Evolutionary conservation across 2,329 filamentous ascomycete genomes (phyloP).

Genomic region (Incumbomyces delicatus): DNA sequence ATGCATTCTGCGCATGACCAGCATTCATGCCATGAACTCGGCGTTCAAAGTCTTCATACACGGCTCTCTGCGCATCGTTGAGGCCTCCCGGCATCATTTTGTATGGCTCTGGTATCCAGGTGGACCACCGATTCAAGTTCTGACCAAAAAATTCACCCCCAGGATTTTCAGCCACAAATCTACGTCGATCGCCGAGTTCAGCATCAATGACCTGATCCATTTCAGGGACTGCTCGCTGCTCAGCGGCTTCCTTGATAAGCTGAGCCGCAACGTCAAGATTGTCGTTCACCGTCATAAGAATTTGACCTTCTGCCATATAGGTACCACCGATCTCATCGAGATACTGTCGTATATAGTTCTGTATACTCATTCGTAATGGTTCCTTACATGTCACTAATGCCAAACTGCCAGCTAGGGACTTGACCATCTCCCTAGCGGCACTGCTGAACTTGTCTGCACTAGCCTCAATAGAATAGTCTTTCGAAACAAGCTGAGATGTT

Average conservation of each 20-base stretch:
- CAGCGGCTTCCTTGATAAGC: constrained; percentile 90
- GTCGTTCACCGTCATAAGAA: constrained; percentile 97
- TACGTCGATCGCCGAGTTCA: constrained; percentile 66
- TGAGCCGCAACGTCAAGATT: constrained; percentile 89
- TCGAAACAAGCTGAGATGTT: constrained; percentile 87
- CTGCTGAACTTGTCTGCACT: constrained; percentile 79
- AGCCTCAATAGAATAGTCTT: constrained; percentile 89
- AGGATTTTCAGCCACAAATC: constrained; percentile 56
- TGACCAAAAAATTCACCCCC: constrained; percentile 29
- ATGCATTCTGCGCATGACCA: constrained; percentile 45
- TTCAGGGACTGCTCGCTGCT: constrained; percentile 83
- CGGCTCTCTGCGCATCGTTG: constrained; percentile 84
- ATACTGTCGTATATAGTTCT: constrained; percentile 82
- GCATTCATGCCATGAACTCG: constrained; percentile 59
- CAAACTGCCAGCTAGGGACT: constrained; percentile 84
- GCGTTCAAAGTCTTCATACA: constrained; percentile 92
- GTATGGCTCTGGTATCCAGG: constrained; percentile 88
- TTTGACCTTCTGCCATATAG: constrained; percentile 83
- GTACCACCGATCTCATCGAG: constrained; percentile 31
- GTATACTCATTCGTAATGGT: constrained; percentile 89
- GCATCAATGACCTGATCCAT: constrained; percentile 87
- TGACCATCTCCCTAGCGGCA: constrained; percentile 87
- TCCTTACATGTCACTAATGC: constrained; percentile 98
- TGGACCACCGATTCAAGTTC: constrained; percentile 77
- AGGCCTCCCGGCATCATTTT: constrained; percentile 73